These are phyloP conservation scores for Byssoonygena ceratinophila DNA, from an alignment of 2,329 filamentous ascomycete genomes.

Conservation along the genomic window DNA sequence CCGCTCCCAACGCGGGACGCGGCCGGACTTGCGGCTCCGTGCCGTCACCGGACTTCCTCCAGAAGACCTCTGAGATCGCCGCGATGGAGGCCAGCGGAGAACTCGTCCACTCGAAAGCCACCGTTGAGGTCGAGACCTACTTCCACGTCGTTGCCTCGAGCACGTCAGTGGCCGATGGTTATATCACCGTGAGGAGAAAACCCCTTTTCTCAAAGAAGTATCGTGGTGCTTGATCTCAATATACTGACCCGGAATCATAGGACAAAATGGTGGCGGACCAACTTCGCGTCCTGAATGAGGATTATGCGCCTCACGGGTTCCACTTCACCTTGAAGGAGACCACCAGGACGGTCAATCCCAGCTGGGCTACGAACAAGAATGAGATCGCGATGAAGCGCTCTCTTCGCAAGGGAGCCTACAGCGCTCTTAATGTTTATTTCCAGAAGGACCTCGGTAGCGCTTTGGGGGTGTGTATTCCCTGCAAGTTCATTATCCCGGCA, in stretches of 20 bases:
- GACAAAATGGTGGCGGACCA: slow-evolving; percentile 14
- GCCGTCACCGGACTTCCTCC: slow-evolving; percentile 9
- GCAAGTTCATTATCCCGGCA: neutral
- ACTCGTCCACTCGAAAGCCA: neutral
- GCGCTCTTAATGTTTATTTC: slow-evolving; percentile 24
- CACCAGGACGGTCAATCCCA: slow-evolving; percentile 14
- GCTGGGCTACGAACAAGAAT: slow-evolving; percentile 14
- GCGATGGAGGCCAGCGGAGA: neutral
- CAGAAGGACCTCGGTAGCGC: slow-evolving; percentile 7
- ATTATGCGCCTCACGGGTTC: slow-evolving; percentile 14
- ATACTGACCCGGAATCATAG: neutral
- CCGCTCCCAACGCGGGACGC: neutral
- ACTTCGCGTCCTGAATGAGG: slow-evolving; percentile 16
- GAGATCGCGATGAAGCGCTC: slow-evolving; percentile 16
- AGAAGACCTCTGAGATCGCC: neutral
- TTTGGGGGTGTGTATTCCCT: slow-evolving; percentile 3
- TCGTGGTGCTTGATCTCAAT: no score
- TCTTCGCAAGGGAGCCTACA: slow-evolving; percentile 22
- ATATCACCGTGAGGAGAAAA: slow-evolving; percentile 24
- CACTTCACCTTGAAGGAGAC: slow-evolving; percentile 13
- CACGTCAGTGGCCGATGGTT: slow-evolving; percentile 21
- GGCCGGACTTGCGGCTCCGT: slow-evolving; percentile 9
- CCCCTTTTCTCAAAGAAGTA: neutral
- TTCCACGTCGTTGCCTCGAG: slow-evolving; percentile 38
- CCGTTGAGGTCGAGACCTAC: slow-evolving; percentile 33